A percentile compares a stretch with the other conserved stretches of the same genome.
Evolutionary conservation across 176 grass and related monocot species (phyloP).

Genomic region (Hyparrhenia diplandra): DNA sequence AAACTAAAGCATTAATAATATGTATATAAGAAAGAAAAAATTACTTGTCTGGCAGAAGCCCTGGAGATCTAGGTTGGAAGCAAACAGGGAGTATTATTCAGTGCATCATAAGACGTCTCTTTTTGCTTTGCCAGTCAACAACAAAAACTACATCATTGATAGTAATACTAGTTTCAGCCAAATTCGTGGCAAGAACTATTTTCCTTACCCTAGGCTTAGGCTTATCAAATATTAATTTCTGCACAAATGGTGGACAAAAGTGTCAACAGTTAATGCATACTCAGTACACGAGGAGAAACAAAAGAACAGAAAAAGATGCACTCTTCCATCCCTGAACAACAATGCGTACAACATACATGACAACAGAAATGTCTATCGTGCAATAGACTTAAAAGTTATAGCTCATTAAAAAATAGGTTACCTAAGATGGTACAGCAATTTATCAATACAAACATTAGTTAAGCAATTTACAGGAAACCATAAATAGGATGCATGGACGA

Average conservation of each 20-base stretch:
- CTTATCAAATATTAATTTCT: conserved; percentile 96
- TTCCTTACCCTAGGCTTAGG: conserved; percentile 85
- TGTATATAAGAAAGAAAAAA: conserved; percentile 5
- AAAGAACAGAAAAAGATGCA: not conserved
- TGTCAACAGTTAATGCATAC: not conserved
- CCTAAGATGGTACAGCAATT: not conserved
- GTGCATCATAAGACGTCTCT: conserved; percentile 98
- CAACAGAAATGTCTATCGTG: not conserved
- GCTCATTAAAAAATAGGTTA: not conserved
- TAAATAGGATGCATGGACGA: not conserved
- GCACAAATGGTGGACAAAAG: conserved; percentile 14
- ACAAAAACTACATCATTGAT: conserved; percentile 99
- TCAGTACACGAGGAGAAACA: not conserved
- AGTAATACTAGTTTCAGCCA: conserved; percentile 98
- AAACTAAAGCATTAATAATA: conserved; percentile 6
- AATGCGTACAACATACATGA: not conserved
- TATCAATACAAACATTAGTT: not conserved
- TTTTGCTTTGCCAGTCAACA: conserved; percentile 98
- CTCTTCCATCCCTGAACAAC: not conserved
- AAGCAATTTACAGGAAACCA: not conserved
- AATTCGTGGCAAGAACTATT: conserved; percentile 97
- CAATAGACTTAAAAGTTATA: not conserved
- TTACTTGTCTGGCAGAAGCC: conserved; percentile 93
- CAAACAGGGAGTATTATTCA: conserved; percentile 98
- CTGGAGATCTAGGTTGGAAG: conserved; percentile 98